Evolutionary conservation across 495 filamentous ascomycete species (phyloP), one percentile per base, ranked within the genome.

Genomic region (Xylaria bambusicola): DNA sequence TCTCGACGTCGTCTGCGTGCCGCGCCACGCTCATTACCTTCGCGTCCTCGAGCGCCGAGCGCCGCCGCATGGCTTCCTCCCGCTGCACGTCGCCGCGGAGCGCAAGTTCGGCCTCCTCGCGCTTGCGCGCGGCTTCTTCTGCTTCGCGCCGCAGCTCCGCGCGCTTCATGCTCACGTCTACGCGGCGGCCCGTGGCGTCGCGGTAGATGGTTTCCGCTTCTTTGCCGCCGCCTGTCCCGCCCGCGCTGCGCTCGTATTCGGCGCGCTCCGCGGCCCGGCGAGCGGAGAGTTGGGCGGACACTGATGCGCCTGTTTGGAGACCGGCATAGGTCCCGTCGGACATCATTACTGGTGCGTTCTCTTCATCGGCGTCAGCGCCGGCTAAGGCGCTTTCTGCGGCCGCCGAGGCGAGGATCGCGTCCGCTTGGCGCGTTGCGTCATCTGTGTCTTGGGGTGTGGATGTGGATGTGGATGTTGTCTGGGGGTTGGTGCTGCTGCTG

Each of bases 101-200:
- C 15, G 82, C 82, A 63, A 89, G 84, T 40, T 80, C 73, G 56
- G 82, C 84, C 45, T 82, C 82, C 41, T 74, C 71, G 64, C 88
- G 83, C 63, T 87, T 85, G 20, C 77, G 69, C 40, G 81, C 83
- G 26, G 88, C 88, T 69, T 91, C 90, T 56, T 90, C 86, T 9
- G 85, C 85, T 49, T 86, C 86, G 36, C 82, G 81, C 6, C 92
- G 79, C 27, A 90, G 86, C 70, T 97, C 93, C 13, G 92, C 92
- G 3, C 93, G 81, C 70, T 89, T 88, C 88, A 97, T 90, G 2
- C 87, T 83, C 7, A 96, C 86, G 67, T 98, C 95, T 60, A 98
- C 90, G 12, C 96, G 87, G 18, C 93, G 83, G 2, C 94, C 94
- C 2, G 87, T 92, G 10, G 94, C 94, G 77, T 98, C 94, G 49